These are phyloP conservation scores for Pyrenula massariospora DNA, from an alignment of 495 filamentous ascomycete genomes.

Conservation along the genomic window DNA sequence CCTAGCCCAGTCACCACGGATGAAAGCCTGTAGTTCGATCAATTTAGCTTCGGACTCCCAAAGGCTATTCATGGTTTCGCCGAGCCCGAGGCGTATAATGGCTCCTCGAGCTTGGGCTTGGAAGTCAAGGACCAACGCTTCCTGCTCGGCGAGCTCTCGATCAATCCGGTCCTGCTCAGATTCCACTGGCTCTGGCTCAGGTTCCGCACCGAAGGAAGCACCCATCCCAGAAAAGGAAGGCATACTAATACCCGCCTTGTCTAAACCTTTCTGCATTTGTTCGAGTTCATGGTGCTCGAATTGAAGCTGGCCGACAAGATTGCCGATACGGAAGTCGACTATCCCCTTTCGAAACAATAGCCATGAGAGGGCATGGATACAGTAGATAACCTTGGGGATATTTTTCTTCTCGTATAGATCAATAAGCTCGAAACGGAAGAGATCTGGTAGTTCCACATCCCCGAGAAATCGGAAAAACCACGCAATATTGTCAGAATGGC, in stretches of 20 bases:
- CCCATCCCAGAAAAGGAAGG: conserved; percentile 96
- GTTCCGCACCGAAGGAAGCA: conserved; percentile 84
- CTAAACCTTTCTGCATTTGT: conserved; percentile 89
- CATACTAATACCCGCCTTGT: conserved; percentile 90
- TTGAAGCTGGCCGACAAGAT: conserved; percentile 90
- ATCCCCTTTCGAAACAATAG: conserved; percentile 88
- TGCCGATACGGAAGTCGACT: conserved; percentile 93
- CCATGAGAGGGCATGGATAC: conserved; percentile 95
- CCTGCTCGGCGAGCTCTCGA: conserved; percentile 68
- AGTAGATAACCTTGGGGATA: conserved; percentile 97
- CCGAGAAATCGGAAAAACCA: conserved; percentile 87
- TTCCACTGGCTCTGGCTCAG: conserved; percentile 63
- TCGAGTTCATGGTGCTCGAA: conserved; percentile 98
- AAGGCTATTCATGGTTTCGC: conserved; percentile 73
- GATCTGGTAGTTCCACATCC: conserved; percentile 86
- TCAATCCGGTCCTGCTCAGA: conserved; percentile 84
- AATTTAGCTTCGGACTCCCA: conserved; percentile 79
- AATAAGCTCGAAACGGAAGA: conserved; percentile 97
- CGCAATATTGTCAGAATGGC: conserved; percentile 95
- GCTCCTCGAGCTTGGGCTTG: conserved; percentile 84
- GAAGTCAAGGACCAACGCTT: conserved; percentile 58
- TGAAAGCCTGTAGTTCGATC: conserved; percentile 68
- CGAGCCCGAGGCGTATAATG: conserved; percentile 62
- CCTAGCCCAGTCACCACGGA: conserved; percentile 68
- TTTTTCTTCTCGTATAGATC: conserved; percentile 99